A percentile compares a stretch with the other conserved stretches of the same genome.
Conservation (phyloP, 148 eudicot genomes). For the Chenopodium album region DNA sequence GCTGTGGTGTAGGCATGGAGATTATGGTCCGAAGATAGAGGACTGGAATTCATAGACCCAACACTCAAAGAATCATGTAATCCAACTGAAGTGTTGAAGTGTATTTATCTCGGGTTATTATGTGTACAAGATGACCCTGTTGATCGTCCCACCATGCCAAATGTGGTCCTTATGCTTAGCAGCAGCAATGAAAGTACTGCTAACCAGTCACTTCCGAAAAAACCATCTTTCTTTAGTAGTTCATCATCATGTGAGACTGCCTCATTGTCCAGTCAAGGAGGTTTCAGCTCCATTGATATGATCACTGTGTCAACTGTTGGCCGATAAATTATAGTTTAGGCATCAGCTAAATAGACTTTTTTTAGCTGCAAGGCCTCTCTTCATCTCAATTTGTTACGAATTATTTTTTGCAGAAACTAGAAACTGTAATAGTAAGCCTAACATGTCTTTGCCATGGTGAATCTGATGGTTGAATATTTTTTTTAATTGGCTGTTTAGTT, state of each 20-base stretch:
- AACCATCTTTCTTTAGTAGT: constrained; percentile 25
- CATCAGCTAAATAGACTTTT: neutral
- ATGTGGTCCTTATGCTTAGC: constrained; percentile 26
- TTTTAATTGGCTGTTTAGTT: too few species aligned
- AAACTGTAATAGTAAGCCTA: too few species aligned
- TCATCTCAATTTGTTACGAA: too few species aligned
- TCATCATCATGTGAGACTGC: constrained; percentile 14
- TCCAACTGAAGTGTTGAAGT: constrained; percentile 17
- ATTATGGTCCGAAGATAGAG: constrained; percentile 32
- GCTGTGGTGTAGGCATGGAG: constrained; percentile 29
- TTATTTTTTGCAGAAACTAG: too few species aligned
- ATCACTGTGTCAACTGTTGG: constrained; percentile 21
- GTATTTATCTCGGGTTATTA: constrained; percentile 26
- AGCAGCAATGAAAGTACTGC: constrained; percentile 4
- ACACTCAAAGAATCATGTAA: constrained; percentile 21
- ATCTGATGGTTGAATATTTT: too few species aligned
- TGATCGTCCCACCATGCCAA: constrained; percentile 30
- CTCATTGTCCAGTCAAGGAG: constrained; percentile 23
- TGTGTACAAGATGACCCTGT: constrained; percentile 26
- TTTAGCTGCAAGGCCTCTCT: too few species aligned
- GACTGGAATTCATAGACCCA: constrained; percentile 23
- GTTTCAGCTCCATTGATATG: constrained; percentile 7
- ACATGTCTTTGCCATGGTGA: too few species aligned
- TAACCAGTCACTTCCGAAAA: constrained; percentile 19
- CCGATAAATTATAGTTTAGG: constrained; percentile 4